These are phyloP conservation scores for Claviceps lovelessii DNA, from an alignment of 2,329 filamentous ascomycete genomes.

Conservation along the genomic window DNA sequence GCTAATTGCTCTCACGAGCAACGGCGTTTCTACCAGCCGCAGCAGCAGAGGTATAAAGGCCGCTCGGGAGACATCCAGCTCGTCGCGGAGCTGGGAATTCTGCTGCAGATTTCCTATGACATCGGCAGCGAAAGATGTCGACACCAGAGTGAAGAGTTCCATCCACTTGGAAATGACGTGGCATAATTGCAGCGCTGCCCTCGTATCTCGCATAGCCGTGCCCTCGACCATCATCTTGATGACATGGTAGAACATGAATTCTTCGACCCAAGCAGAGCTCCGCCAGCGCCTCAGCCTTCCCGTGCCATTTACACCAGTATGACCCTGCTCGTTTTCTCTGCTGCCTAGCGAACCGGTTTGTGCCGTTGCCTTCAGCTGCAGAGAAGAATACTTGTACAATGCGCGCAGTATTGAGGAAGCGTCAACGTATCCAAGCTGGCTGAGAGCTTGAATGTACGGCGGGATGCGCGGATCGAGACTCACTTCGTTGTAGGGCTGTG, in stretches of 20 bases:
- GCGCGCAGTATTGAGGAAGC: conserved; percentile 39
- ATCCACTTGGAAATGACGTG: conserved; percentile 43
- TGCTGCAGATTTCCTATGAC: conserved; percentile 32
- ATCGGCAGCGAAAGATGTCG: conserved; percentile 33
- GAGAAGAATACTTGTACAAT: conserved; percentile 43
- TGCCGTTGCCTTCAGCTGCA: conserved; percentile 18
- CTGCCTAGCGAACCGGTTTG: conserved; percentile 3
- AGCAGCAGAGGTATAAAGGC: conserved; percentile 51
- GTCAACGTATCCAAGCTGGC: conserved; percentile 36
- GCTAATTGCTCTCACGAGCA: conserved; percentile 38
- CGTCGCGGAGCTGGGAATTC: conserved; percentile 32
- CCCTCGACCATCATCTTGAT: conserved; percentile 65
- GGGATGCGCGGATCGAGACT: conserved; percentile 45
- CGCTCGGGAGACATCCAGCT: conserved; percentile 46
- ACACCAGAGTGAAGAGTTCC: conserved; percentile 37
- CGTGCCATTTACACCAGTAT: conserved; percentile 1
- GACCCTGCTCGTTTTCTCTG: conserved; percentile 1
- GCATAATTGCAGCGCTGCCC: conserved; percentile 36
- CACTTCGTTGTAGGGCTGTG: conserved; percentile 31
- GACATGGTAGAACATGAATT: conserved; percentile 85
- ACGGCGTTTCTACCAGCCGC: conserved; percentile 44
- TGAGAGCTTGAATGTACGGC: conserved; percentile 43
- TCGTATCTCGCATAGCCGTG: conserved; percentile 28
- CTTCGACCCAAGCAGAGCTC: conserved; percentile 54
- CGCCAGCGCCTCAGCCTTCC: conserved; percentile 29